Evolutionary conservation across 2,329 filamentous ascomycete species (phyloP).

Genomic region (Atkinsonella hypoxylon): DNA sequence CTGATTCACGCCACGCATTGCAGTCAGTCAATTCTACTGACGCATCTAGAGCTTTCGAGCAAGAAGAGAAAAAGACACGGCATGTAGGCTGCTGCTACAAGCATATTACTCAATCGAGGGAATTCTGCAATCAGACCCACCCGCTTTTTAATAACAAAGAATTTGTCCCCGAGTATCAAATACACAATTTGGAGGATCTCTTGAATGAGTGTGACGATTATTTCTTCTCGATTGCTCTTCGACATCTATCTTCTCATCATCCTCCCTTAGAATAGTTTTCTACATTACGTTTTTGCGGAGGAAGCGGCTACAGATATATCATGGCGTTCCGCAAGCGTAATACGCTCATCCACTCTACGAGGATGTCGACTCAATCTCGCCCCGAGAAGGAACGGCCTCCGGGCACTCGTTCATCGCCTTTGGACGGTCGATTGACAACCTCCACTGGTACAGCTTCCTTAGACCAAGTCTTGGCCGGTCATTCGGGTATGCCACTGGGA

Average conservation of each 20-base stretch:
- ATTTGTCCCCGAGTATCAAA: not conserved
- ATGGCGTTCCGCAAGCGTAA: conserved; percentile 51
- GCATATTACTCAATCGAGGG: conserved; percentile 15
- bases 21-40: not conserved
- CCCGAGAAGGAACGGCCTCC: conserved; percentile 27
- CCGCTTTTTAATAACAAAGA: not conserved
- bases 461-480: conserved; percentile 74
- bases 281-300: no score
- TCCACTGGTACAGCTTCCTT: conserved; percentile 84
- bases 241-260: no score
- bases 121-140: conserved; percentile 5
- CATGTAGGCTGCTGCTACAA: not conserved
- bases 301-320: not conserved
- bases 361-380: conserved; percentile 11
- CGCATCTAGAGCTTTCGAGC: not conserved
- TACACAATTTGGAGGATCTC: not conserved
- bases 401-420: conserved; percentile 67
- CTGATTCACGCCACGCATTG: no score
- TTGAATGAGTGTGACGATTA: no score
- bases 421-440: conserved; percentile 77
- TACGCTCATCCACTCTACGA: conserved; percentile 31
- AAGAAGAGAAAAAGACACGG: not conserved
- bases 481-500: conserved; percentile 73
- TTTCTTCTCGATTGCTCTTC: no score
- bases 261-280: no score